Percentiles rank a stretch among this genome's conserved stretches.
Evolutionary conservation across 1,284 basidiomycete species (phyloP).

Genomic region (Apiotrichum montevideense): DNA sequence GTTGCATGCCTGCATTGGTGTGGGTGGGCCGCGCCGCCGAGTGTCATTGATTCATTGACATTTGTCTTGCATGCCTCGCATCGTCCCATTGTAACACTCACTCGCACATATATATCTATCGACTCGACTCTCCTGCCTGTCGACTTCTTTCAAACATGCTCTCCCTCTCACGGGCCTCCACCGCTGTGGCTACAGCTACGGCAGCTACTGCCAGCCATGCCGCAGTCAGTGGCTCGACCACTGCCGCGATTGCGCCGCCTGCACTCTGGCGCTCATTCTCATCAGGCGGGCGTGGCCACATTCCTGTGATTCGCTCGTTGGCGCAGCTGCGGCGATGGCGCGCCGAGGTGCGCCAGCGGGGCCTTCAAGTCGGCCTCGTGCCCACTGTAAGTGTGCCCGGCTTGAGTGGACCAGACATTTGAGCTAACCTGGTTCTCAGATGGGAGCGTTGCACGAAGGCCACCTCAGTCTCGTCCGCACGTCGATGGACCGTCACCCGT

Average conservation of each 20-base stretch:
- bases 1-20: too few species aligned
- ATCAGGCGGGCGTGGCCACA: slow-evolving; percentile 27
- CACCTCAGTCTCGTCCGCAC: slow-evolving; percentile 71
- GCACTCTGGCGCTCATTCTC: slow-evolving; percentile 1
- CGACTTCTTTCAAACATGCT: not conserved
- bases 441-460: slow-evolving; percentile 93
- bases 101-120: too few species aligned
- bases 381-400: slow-evolving; percentile 55
- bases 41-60: too few species aligned
- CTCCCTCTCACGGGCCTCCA: slow-evolving; percentile 1
- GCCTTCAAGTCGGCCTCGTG: slow-evolving; percentile 78
- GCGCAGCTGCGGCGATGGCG: slow-evolving; percentile 72
- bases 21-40: too few species aligned
- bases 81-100: too few species aligned
- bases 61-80: too few species aligned
- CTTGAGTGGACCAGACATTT: too few species aligned
- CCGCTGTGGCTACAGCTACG: not conserved
- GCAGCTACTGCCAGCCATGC: not conserved
- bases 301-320: slow-evolving; percentile 71
- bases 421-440: slow-evolving; percentile 41
- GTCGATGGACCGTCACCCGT: slow-evolving; percentile 70
- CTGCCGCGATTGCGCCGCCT: not conserved
- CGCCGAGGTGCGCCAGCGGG: slow-evolving; percentile 54
- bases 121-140: too few species aligned
- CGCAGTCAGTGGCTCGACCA: not conserved